Percentiles rank a stretch among this genome's conserved stretches.
Evolutionary conservation across 164 flowering plant genomes (phyloP).

Genomic region (Kingdonia uniflora): DNA sequence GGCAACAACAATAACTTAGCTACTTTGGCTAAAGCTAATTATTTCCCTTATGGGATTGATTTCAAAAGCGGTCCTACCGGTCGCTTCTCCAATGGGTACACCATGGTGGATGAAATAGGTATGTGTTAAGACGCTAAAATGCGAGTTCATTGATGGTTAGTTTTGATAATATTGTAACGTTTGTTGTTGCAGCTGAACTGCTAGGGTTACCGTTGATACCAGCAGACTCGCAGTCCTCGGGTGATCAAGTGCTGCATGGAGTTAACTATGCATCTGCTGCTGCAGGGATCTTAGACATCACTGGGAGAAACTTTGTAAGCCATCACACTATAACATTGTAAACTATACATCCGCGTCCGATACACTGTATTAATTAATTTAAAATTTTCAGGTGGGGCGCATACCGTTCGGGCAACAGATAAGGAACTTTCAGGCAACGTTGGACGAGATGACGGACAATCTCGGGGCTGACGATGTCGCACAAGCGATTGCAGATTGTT

Average conservation of each 20-base stretch:
- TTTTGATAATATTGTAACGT: not conserved
- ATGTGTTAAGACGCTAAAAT: not conserved
- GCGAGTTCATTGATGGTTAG: not conserved
- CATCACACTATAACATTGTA: not conserved
- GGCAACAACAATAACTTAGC: slow-evolving; percentile 70
- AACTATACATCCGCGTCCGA: not conserved
- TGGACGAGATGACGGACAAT: slow-evolving; percentile 54
- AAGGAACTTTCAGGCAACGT: slow-evolving; percentile 58
- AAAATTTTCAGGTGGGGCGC: slow-evolving; percentile 45
- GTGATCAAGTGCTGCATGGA: slow-evolving; percentile 53
- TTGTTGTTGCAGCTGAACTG: slow-evolving; percentile 36
- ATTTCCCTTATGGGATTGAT: slow-evolving; percentile 86
- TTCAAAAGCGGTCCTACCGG: slow-evolving; percentile 80
- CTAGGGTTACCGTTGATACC: slow-evolving; percentile 68
- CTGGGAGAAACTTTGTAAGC: slow-evolving; percentile 85
- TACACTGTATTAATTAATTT: not conserved
- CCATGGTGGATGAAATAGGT: slow-evolving; percentile 78
- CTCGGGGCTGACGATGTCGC: slow-evolving; percentile 51
- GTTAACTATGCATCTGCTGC: slow-evolving; percentile 96
- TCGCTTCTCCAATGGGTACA: slow-evolving; percentile 82
- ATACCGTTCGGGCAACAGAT: slow-evolving; percentile 86
- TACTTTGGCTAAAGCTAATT: slow-evolving; percentile 88
- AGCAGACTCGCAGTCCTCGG: slow-evolving; percentile 40
- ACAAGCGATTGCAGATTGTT: slow-evolving; percentile 28
- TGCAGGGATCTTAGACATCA: slow-evolving; percentile 80